Evolutionary conservation across 2,329 filamentous ascomycete genomes (phyloP).

Genomic region (Aspergillus sp.): DNA sequence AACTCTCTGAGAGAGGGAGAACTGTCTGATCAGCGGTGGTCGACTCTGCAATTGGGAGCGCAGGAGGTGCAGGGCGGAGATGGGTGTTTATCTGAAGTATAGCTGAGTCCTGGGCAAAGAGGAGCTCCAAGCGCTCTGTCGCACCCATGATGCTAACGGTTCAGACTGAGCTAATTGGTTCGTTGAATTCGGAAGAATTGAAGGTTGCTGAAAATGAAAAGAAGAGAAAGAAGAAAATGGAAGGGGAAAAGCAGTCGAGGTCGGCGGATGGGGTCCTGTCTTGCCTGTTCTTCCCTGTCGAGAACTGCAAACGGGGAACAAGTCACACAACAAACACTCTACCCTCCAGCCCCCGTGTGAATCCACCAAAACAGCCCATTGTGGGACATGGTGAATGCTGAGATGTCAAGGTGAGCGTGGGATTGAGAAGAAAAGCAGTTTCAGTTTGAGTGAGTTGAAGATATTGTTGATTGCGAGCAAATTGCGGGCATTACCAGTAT

Average conservation of each 20-base stretch:
- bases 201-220: neutral
- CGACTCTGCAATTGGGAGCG: neutral
- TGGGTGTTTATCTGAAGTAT: constrained; percentile 25
- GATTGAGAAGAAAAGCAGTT: neutral
- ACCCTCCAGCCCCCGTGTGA: neutral
- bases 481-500: neutral
- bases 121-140: constrained; percentile 26
- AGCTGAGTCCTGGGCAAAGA: constrained; percentile 27
- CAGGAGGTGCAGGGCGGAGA: constrained; percentile 5
- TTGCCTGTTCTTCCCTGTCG: neutral
- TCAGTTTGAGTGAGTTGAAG: neutral
- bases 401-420: neutral
- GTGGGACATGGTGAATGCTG: neutral
- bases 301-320: neutral
- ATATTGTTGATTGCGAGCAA: neutral
- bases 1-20: neutral
- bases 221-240: neutral
- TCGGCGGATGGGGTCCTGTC: neutral
- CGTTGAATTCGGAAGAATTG: neutral
- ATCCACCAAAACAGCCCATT: neutral
- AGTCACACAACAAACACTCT: neutral
- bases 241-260: neutral
- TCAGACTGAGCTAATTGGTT: neutral
- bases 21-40: neutral
- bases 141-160: constrained; percentile 21